Conservation (phyloP, 805 yeast genomes). For the Candida mattraensis region DNA sequence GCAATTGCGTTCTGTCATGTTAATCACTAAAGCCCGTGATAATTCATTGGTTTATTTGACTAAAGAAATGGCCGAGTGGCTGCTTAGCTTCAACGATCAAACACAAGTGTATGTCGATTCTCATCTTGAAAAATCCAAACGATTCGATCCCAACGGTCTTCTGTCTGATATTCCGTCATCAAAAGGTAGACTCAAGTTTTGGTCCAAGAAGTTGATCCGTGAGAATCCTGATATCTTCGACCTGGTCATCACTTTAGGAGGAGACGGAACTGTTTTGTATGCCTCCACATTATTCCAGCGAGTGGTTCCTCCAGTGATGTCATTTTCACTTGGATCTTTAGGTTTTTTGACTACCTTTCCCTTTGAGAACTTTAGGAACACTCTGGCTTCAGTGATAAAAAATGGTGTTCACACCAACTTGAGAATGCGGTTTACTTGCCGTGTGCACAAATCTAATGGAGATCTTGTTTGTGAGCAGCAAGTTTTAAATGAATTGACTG, state of each 20-base stretch:
- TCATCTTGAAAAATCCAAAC: conserved; percentile 56
- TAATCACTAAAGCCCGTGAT: conserved; percentile 89
- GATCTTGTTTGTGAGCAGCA: conserved; percentile 64
- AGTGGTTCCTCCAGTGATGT: conserved; percentile 87
- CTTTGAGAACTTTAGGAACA: conserved; percentile 67
- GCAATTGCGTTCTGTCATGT: conserved; percentile 68
- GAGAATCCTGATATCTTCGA: conserved; percentile 55
- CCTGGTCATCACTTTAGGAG: conserved; percentile 85
- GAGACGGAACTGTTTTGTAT: conserved; percentile 93
- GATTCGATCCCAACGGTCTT: conserved; percentile 62
- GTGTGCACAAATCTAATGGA: conserved; percentile 58
- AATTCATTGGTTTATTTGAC: conserved; percentile 73
- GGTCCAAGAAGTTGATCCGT: conserved; percentile 63
- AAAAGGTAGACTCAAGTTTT: conserved; percentile 52
- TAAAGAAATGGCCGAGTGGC: conserved; percentile 78
- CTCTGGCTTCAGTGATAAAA: conserved; percentile 56
- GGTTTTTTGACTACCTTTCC: conserved; percentile 90
- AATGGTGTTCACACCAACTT: conserved; percentile 75
- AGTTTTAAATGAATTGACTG: conserved; percentile 84
- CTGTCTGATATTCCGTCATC: conserved; percentile 47
- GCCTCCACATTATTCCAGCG: conserved; percentile 84
- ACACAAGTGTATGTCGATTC: conserved; percentile 68
- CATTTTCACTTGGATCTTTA: conserved; percentile 85
- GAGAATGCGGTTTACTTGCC: conserved; percentile 85
- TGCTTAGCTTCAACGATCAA: conserved; percentile 40